These are phyloP conservation scores for Lecanicillium sp. DNA, from an alignment of 2,329 filamentous ascomycete species.

Conservation along the genomic window DNA sequence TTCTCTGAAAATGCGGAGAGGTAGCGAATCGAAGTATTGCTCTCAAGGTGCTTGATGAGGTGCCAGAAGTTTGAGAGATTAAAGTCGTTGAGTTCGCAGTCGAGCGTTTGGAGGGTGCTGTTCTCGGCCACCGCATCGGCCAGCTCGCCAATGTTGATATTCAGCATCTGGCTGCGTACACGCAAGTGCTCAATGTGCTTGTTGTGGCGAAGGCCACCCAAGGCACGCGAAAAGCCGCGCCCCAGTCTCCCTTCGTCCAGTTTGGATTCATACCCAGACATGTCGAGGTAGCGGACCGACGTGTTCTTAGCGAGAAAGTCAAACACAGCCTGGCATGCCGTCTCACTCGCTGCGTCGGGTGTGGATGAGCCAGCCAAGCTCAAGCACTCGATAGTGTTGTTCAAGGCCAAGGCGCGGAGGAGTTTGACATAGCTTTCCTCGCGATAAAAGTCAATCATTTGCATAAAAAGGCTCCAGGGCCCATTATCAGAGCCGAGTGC, in stretches of 20 bases:
- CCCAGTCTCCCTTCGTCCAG: conserved; percentile 50
- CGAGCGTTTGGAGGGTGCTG: conserved; percentile 40
- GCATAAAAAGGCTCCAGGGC: conserved; percentile 42
- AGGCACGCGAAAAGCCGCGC: conserved; percentile 41
- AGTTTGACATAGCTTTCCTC: conserved; percentile 45
- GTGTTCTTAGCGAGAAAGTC: conserved; percentile 44
- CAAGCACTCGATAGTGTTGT: conserved; percentile 41
- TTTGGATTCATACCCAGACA: conserved; percentile 50
- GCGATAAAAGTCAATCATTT: conserved; percentile 49
- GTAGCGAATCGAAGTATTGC: conserved; percentile 34
- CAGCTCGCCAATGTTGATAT: conserved; percentile 44
- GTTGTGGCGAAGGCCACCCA: conserved; percentile 39
- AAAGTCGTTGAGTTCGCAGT: conserved; percentile 48
- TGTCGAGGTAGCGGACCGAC: conserved; percentile 44
- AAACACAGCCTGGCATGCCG: conserved; percentile 40
- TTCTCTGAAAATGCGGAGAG: conserved; percentile 33
- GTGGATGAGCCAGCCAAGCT: conserved; percentile 48
- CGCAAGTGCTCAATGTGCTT: conserved; percentile 40
- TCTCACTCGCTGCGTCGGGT: conserved; percentile 35
- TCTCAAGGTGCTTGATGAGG: conserved; percentile 34
- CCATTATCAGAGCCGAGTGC: conserved; percentile 39
- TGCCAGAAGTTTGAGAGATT: conserved; percentile 43
- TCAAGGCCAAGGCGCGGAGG: conserved; percentile 40
- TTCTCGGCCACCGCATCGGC: conserved; percentile 43
- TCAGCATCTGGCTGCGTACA: conserved; percentile 48